Evolutionary conservation across 495 filamentous ascomycete genomes (phyloP).

Genomic region (Annulohypoxylon maeteangense): DNA sequence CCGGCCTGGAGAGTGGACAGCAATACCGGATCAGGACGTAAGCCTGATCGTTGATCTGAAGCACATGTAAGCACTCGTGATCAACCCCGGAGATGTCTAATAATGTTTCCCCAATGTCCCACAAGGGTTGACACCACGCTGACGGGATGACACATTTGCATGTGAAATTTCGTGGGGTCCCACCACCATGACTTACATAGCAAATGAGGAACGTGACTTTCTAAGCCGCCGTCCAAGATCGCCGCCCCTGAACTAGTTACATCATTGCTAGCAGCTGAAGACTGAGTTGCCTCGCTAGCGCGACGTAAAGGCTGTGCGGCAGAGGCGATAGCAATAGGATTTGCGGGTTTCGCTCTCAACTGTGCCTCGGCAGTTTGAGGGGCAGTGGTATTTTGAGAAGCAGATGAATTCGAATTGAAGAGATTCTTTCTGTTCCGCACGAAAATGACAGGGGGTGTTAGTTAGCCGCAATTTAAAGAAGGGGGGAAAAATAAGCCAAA

Average conservation of each 20-base stretch:
- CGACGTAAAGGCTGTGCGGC: slow-evolving; percentile 36
- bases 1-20: slow-evolving; percentile 43
- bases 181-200: slow-evolving; percentile 62
- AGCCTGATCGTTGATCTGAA: slow-evolving; percentile 51
- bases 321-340: slow-evolving; percentile 47
- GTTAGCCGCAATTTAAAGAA: slow-evolving; percentile 37
- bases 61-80: slow-evolving; percentile 46
- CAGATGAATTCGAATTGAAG: slow-evolving; percentile 45
- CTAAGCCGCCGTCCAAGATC: slow-evolving; percentile 40
- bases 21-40: slow-evolving; percentile 42
- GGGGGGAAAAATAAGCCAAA: slow-evolving; percentile 13
- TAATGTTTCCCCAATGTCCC: slow-evolving; percentile 29
- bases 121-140: slow-evolving; percentile 30
- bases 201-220: slow-evolving; percentile 68
- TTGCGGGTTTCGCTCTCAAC: slow-evolving; percentile 49
- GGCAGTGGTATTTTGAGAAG: slow-evolving; percentile 35
- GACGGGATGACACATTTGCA: slow-evolving; percentile 34
- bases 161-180: slow-evolving; percentile 39
- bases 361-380: slow-evolving; percentile 53
- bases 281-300: slow-evolving; percentile 47
- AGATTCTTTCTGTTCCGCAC: slow-evolving; percentile 53
- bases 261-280: slow-evolving; percentile 44
- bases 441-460: slow-evolving; percentile 42
- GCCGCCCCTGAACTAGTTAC: slow-evolving; percentile 41
- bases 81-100: slow-evolving; percentile 15